Base-by-base conservation (phyloP, 345 rosid genomes). In the Erodium maritimum region DNA sequence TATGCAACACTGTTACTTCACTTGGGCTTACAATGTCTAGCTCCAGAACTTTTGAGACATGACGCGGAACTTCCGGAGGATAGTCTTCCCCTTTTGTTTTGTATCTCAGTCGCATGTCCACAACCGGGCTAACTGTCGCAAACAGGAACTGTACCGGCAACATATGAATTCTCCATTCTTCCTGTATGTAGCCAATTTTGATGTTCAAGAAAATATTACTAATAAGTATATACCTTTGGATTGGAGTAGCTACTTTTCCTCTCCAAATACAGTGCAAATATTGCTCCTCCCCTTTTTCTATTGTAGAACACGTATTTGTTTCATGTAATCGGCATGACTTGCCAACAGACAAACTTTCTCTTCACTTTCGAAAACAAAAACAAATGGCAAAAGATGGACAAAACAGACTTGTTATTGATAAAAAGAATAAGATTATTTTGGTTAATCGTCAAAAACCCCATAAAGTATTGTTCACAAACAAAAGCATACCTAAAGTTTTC, bases 81-180 rank as follows among this genome's bases (percentile, higher is more conserved):
- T 88, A 91, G 79, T 84, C 87, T 54, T 62, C 74, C 56, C 89
- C 90, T 62, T 64, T 77, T 24, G 82, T 60, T 79, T 71, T 85
- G 74, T 80, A 84, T 59, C 82, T 80, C 73, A 88, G 61, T 54
- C 88, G 76, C 95, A 88, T 80, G 71, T 91, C 98, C 2, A 86
- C 86, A 5, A 75, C 81, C 13, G 98, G 90, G 78, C 83, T 69
- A n/a, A 82, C 95, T 0, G 85, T 86, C 10, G 84, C 71, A 64
- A 84, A 82, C 64, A 86, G 66, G 64, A 86, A 86, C 22, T 74
- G 73, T 60, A 86, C 78, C 6, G 98, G 98, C 72, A 88, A 76
- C 95, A 88, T 91, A 77, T 77, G 85, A 65, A 84, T 78, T 59
- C 95, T 91, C 93, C 98, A 88, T 46, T 82, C 82, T 55, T 88